A percentile compares a stretch with the other conserved stretches of the same genome.
These are phyloP conservation scores for Hypoxylon crocopeplum DNA, from an alignment of 495 filamentous ascomycete species.

Conservation along the genomic window DNA sequence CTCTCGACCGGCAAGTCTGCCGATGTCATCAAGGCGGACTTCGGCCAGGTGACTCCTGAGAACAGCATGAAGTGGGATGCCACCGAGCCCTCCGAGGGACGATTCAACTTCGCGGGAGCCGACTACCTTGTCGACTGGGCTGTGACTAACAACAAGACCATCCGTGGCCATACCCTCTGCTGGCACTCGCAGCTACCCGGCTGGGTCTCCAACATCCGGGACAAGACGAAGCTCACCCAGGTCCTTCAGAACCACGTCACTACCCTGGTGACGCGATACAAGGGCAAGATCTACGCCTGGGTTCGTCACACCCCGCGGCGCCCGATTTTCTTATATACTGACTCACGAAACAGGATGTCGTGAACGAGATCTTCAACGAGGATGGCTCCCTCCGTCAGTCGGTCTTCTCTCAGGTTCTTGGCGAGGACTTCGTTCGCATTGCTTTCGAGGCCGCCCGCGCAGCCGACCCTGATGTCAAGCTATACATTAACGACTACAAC, in stretches of 20 bases:
- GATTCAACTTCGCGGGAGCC: constrained; percentile 58
- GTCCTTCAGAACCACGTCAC: constrained; percentile 67
- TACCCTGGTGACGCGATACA: constrained; percentile 62
- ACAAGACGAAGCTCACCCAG: constrained; percentile 56
- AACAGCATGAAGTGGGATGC: constrained; percentile 72
- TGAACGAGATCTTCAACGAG: constrained; percentile 74
- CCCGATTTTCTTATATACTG: background rate
- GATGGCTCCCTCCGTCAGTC: constrained; percentile 61
- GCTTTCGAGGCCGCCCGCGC: constrained; percentile 66
- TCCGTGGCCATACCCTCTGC: constrained; percentile 69
- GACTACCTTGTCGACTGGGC: constrained; percentile 70
- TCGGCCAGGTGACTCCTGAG: constrained; percentile 70
- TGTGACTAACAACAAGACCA: constrained; percentile 57
- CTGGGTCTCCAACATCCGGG: constrained; percentile 63
- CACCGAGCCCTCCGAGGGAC: constrained; percentile 53
- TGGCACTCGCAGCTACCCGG: constrained; percentile 71
- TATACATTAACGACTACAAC: constrained; percentile 78
- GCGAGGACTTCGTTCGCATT: constrained; percentile 63
- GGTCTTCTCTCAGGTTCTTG: constrained; percentile 66
- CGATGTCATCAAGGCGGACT: constrained; percentile 64
- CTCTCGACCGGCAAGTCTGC: constrained; percentile 58
- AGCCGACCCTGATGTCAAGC: constrained; percentile 63
- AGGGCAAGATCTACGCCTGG: constrained; percentile 68
- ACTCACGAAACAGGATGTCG: constrained; percentile 57
- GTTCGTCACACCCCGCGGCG: constrained; percentile 38